Conservation (phyloP, 78 protist genomes). For the Dictyostelium citrinum region DNA sequence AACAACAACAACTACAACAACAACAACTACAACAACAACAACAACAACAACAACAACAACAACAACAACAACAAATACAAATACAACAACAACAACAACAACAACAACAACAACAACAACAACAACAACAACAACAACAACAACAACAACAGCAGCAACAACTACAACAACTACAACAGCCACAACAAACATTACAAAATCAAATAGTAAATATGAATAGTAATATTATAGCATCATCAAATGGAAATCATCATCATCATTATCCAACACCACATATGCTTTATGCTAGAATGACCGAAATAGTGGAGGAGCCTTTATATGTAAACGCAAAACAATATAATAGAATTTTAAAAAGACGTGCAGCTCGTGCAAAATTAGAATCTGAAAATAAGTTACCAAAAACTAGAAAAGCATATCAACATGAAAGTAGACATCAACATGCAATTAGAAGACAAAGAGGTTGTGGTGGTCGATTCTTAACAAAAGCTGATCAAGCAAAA, state of each 20-base stretch:
- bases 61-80: too few relatives aligned
- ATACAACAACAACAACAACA: too few relatives aligned
- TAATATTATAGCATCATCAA: neutral
- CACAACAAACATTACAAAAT: neutral
- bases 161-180: neutral
- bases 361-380: slow-evolving; percentile 85
- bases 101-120: too few relatives aligned
- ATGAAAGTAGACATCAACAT: slow-evolving; percentile 90
- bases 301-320: slow-evolving; percentile 86
- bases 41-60: too few relatives aligned
- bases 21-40: too few relatives aligned
- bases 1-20: neutral
- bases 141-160: too few relatives aligned
- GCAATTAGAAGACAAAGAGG: slow-evolving; percentile 88
- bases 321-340: slow-evolving; percentile 92
- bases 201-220: neutral
- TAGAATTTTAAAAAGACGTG: slow-evolving; percentile 87
- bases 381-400: slow-evolving; percentile 46
- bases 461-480: slow-evolving; percentile 85
- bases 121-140: too few relatives aligned
- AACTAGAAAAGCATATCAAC: slow-evolving; percentile 78
- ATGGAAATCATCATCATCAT: neutral
- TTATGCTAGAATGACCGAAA: neutral
- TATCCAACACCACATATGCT: neutral
- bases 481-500: slow-evolving; percentile 7